Evolutionary conservation across 192 early-diverging fungal species (phyloP).

Genomic region (Obelidium mucronatum): DNA sequence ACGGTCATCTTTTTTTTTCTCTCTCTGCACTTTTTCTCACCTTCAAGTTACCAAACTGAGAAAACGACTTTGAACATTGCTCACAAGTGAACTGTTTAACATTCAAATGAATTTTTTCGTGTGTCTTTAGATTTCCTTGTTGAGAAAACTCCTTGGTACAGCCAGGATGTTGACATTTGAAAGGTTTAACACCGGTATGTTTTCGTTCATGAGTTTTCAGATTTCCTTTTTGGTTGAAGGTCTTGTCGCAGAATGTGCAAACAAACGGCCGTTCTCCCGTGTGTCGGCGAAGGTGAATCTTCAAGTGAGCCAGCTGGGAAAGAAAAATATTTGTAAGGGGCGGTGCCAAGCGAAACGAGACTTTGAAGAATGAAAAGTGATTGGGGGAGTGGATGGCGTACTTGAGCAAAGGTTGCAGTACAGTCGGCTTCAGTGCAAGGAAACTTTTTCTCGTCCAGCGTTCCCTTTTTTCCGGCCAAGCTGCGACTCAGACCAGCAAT

Average conservation of each 20-base stretch:
- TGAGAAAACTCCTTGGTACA: constrained; percentile 85
- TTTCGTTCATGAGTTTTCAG: constrained; percentile 68
- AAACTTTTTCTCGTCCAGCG: constrained; percentile 28
- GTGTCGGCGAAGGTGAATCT: constrained; percentile 72
- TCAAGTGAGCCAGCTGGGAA: constrained; percentile 71
- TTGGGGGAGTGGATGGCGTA: not conserved
- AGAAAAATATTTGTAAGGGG: no score
- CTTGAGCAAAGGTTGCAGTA: constrained; percentile 32
- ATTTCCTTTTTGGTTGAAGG: constrained; percentile 83
- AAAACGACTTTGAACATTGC: constrained; percentile 76
- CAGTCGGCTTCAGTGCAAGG: constrained; percentile 29
- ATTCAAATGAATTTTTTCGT: constrained; percentile 79
- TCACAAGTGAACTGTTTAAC: constrained; percentile 79
- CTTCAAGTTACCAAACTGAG: constrained; percentile 71
- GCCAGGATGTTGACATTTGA: constrained; percentile 67
- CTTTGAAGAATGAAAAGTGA: not conserved
- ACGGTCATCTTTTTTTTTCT: no score
- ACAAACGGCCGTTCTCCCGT: constrained; percentile 63
- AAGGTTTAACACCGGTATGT: constrained; percentile 62
- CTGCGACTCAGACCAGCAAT: not conserved
- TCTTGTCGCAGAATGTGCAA: constrained; percentile 67
- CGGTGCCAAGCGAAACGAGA: no score
- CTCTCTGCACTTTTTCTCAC: constrained; percentile 28
- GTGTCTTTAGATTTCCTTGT: constrained; percentile 83
- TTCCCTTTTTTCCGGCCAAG: constrained; percentile 18